Base-by-base conservation (phyloP, 2,329 filamentous ascomycete species). In the Pseudocercospora fijiensis region DNA sequence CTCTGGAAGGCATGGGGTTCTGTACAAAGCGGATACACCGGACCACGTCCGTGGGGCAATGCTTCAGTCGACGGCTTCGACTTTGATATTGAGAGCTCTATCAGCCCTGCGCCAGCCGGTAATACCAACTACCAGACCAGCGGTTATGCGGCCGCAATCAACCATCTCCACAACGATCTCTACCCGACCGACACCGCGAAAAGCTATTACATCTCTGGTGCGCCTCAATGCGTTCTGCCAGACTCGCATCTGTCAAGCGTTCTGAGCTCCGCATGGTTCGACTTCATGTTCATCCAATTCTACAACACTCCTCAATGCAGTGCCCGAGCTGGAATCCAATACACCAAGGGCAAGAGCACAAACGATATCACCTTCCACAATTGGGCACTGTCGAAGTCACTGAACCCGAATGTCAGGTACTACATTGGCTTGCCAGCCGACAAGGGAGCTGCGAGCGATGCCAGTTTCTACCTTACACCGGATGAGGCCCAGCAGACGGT, bases 11-110 rank as follows among this genome's bases (percentile, higher is more conserved):
- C 78, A 0, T 83, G 81, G 64, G 81, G 79, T 28, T 71, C 67
- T 49, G 62, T 61, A 18, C 65, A 68, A 22, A 68, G 64, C 1
- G 72, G 71, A 13, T 74, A 76, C 13, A 67, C 56, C 53, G 66
- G 59, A 22, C 71, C 71, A 26, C 76, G 82, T 24, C 82, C 82
- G 13, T 82, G 83, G 63, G 81, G 81, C 28, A 71, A 77, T 62
- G 78, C 79, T 26, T 72, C 79, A 2, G 79, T 86, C 30, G 82
- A 86, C 67, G 81, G 83, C 16, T 85, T 80, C 70, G 83, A 85
- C 68, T 80, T 83, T 58, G 82, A 84, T 62, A 78, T 83, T 41
- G 82, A 84, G 72, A 69, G 67, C 62, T 26, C 65, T n/a, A 70
- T 71, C 51, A 69, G 61, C 22, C 66, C 69, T 11, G 63, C 63